phyloP scores from a whole-genome alignment of 2,329 filamentous ascomycete genomes.

The Penicillium sp. region DNA sequence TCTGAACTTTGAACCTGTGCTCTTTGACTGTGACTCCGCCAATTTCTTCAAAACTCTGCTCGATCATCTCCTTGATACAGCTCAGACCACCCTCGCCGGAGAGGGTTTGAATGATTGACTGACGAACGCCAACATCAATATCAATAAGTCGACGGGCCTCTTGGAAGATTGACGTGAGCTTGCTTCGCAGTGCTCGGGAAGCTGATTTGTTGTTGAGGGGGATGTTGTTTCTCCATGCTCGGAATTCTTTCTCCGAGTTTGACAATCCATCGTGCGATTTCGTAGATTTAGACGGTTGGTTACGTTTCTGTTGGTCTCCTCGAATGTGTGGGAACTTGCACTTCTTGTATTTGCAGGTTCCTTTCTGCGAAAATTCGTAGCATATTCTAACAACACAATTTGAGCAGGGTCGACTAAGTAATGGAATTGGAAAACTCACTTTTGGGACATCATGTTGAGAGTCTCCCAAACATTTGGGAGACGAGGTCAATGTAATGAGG shows the following conservation, averaged over 20 bases:
- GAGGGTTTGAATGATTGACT: slow-evolving; percentile 27
- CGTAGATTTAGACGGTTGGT: background rate
- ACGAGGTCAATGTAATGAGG: no score
- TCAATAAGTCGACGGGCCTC: slow-evolving; percentile 23
- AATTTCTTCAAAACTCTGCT: slow-evolving; percentile 19
- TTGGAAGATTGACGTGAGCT: slow-evolving; percentile 21
- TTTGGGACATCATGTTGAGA: no score
- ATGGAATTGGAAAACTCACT: no score
- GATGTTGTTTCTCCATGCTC: background rate
- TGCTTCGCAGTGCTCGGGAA: slow-evolving; percentile 1
- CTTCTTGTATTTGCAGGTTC: slow-evolving; percentile 1
- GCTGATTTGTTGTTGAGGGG: background rate
- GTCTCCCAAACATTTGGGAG: no score
- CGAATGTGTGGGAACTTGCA: slow-evolving; percentile 6
- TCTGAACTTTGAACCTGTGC: slow-evolving; percentile 20
- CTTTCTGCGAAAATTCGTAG: background rate
- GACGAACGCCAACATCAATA: slow-evolving; percentile 19
- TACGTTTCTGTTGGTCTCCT: background rate
- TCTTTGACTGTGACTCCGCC: slow-evolving; percentile 12
- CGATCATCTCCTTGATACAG: slow-evolving; percentile 25
- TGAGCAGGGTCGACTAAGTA: no score
- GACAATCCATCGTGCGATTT: background rate
- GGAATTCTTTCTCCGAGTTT: background rate
- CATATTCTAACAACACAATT: background rate
- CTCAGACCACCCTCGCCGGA: slow-evolving; percentile 27